A percentile compares a stretch with the other conserved stretches of the same genome.
phyloP scores from a whole-genome alignment of 345 rosid species.

The Orychophragmus violaceus region DNA sequence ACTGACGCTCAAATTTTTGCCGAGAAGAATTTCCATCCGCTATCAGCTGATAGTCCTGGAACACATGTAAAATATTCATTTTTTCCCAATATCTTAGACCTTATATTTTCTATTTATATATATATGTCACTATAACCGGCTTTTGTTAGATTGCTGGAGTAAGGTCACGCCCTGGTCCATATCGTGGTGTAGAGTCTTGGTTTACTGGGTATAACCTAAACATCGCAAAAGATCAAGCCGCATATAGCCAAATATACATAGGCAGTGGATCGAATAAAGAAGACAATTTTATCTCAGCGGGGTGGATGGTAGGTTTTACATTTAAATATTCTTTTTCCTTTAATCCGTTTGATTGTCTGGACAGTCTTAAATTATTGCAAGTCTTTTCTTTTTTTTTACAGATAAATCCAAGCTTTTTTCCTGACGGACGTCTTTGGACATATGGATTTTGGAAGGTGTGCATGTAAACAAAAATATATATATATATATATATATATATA shows the following conservation, averaged over 20 bases:
- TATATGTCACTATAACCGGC: background rate
- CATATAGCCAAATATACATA: background rate
- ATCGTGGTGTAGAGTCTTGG: background rate
- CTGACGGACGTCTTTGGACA: background rate
- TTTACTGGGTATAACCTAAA: background rate
- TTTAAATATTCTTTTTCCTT: background rate
- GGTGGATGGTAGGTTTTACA: background rate
- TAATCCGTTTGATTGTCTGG: background rate
- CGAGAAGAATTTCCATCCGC: background rate
- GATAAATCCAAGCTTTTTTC: background rate
- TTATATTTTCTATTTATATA: background rate
- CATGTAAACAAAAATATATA: background rate
- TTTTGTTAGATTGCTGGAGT: conserved; percentile 3
- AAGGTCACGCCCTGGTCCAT: background rate
- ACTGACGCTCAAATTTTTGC: background rate
- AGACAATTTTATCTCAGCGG: background rate
- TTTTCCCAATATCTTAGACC: background rate
- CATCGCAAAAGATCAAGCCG: background rate
- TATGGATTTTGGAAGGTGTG: conserved; percentile 5
- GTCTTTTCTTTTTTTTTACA: background rate
- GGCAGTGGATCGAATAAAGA: background rate
- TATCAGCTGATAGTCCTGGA: background rate
- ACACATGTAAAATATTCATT: background rate
- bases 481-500: no score
- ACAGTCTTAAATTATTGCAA: background rate